Percentiles rank a stretch among this genome's conserved stretches.
Conservation (phyloP, 257 asterid species). For the Solanum bulbocastanum region DNA sequence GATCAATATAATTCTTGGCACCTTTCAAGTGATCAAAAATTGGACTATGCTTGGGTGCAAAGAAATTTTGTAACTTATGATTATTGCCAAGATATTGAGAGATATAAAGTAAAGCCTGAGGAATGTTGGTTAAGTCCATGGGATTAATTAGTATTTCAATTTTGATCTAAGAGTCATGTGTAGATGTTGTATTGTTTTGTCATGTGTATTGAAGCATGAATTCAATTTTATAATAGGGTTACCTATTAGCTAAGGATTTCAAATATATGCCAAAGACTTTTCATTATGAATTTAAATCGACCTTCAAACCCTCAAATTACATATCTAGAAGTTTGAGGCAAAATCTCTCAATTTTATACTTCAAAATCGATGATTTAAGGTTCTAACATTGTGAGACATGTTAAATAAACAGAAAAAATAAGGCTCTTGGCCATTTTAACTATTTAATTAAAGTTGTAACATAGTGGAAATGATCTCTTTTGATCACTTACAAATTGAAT, state of each 20-base stretch:
- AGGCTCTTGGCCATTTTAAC: not conserved
- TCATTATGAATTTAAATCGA: not conserved
- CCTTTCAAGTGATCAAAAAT: slow-evolving; percentile 45
- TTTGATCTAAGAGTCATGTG: not conserved
- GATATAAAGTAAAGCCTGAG: slow-evolving; percentile 55
- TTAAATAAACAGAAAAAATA: not conserved
- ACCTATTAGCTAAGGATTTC: not conserved
- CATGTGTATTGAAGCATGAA: not conserved
- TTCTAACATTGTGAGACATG: not conserved
- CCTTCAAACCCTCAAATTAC: not conserved
- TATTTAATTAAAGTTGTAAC: not conserved
- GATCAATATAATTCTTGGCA: slow-evolving; percentile 85
- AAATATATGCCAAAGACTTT: not conserved
- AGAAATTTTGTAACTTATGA: slow-evolving; percentile 83
- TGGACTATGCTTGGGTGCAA: slow-evolving; percentile 74
- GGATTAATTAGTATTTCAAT: slow-evolving; percentile 16
- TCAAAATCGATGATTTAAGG: not conserved
- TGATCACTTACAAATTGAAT: not conserved
- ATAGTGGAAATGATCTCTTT: not conserved
- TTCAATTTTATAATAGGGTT: not conserved
- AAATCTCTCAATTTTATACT: not conserved
- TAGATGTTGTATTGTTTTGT: not conserved
- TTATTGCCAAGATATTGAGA: slow-evolving; percentile 57
- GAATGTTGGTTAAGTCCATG: slow-evolving; percentile 79
- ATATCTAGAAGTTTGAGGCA: not conserved